These are phyloP conservation scores for Auriscalpium microsporum DNA, from an alignment of 768 basidiomycete species.

Conservation along the genomic window DNA sequence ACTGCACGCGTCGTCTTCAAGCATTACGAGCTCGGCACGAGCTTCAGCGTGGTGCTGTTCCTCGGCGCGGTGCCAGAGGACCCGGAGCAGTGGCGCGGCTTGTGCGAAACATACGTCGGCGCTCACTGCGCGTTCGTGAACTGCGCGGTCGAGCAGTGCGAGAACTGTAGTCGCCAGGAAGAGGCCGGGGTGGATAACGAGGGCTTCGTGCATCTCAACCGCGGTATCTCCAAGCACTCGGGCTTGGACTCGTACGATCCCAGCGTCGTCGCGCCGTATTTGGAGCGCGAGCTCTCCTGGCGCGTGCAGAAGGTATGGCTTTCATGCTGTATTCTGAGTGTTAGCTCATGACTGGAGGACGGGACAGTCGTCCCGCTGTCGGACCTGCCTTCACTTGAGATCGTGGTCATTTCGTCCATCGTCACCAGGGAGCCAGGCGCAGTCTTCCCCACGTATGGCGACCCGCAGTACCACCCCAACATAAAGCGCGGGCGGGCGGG, in stretches of 20 bases:
- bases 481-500: constrained; percentile 7
- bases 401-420: not conserved
- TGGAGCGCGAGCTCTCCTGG: constrained; percentile 33
- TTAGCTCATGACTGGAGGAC: not conserved
- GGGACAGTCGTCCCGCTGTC: not conserved
- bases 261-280: constrained; percentile 30
- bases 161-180: constrained; percentile 28
- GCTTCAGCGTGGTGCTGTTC: constrained; percentile 39
- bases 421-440: not conserved
- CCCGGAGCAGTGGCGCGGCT: constrained; percentile 29
- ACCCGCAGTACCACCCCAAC: constrained; percentile 1
- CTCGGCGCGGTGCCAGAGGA: constrained; percentile 33
- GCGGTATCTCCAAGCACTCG: constrained; percentile 20
- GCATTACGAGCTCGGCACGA: constrained; percentile 33
- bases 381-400: constrained; percentile 8
- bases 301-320: constrained; percentile 30
- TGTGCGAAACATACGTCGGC: constrained; percentile 30
- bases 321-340: not conserved
- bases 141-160: constrained; percentile 24
- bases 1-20: constrained; percentile 32
- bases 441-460: constrained; percentile 7
- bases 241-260: constrained; percentile 29
- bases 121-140: constrained; percentile 37
- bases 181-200: constrained; percentile 24
- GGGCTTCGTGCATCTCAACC: constrained; percentile 38